Evolutionary conservation across 2,329 filamentous ascomycete genomes (phyloP), one percentile per base, ranked within the genome.

Genomic region (Botrytis porri): DNA sequence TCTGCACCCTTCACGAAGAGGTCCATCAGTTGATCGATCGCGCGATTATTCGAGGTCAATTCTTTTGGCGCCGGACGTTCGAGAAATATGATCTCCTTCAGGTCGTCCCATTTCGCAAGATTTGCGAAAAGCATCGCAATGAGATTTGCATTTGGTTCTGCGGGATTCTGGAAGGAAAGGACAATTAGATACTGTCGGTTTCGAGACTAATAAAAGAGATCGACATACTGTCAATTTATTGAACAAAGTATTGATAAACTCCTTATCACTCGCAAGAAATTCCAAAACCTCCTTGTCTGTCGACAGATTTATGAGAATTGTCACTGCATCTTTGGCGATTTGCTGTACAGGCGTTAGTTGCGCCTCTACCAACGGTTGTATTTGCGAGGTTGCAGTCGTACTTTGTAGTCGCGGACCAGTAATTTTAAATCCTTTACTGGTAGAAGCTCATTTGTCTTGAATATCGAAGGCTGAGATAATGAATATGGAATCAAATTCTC

Each of bases 51-150:
- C 1, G 89, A 92, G 9, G 89, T 90, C 10, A 97, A 87, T n/a
- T 86, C 85, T 72, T 90, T 88, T 3, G 94, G 92, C 0, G 91
- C 82, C 10, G 87, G 84, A 75, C 94, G 91, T 79, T 91, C 92
- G 72, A 92, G 85, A 7, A 86, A 85, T 18, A 95, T 82, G 7
- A 98, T 85, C 61, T 87, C 86, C 76, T 92, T 91, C 73, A 97
- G 82, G 9, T 86, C 86, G 77, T 95, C 90, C 75, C 88, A 92
- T 83, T 98, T 98, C 73, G 91, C 88, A 70, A 99, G 86, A 80
- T 99, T 99, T 81, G 96, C 94, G 37, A 98, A 87, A 22, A 99
- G 88, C 94, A 98, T 98, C 63, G 94, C 90, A 63, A 97, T 84
- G 59, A 96, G 87, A 80, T 98, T 92, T 70, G 93, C 94, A 80